A percentile compares a stretch with the other conserved stretches of the same genome.
These are phyloP conservation scores for Colletotrichum salicis DNA, from an alignment of 2,329 filamentous ascomycete genomes.

Conservation along the genomic window DNA sequence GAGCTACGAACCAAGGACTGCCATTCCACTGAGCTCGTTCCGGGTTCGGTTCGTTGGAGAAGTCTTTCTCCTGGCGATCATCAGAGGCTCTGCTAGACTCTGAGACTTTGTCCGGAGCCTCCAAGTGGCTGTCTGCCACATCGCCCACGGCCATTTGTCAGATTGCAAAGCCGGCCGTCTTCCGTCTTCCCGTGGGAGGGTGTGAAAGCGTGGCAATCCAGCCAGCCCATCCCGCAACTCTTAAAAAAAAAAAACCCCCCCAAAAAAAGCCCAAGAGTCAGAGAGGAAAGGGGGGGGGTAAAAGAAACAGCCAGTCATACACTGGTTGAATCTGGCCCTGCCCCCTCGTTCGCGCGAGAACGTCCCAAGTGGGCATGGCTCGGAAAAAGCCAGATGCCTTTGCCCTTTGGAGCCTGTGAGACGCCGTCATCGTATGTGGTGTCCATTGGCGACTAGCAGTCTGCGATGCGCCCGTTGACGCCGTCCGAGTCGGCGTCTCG, in stretches of 20 bases:
- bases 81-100: conserved; percentile 28
- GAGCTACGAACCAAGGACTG: neutral
- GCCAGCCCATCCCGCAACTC: neutral
- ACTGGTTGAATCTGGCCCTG: neutral
- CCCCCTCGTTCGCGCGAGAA: conserved; percentile 3
- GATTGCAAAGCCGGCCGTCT: conserved; percentile 1
- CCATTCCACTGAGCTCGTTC: conserved; percentile 21
- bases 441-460: conserved; percentile 9
- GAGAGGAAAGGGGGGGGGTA: neutral
- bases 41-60: neutral
- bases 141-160: conserved; percentile 12
- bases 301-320: conserved; percentile 15
- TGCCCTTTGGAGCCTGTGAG: conserved; percentile 11
- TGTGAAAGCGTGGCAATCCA: conserved; percentile 9
- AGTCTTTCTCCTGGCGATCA: conserved; percentile 27
- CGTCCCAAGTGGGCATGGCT: conserved; percentile 25
- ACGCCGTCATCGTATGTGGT: conserved; percentile 26
- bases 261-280: neutral
- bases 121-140: conserved; percentile 19
- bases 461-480: conserved; percentile 30
- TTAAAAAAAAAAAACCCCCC: neutral
- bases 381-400: conserved; percentile 14
- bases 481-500: conserved; percentile 24
- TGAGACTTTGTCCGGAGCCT: neutral
- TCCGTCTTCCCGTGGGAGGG: neutral